Evolutionary conservation across 495 filamentous ascomycete genomes (phyloP).

Genomic region (Talaromyces stipitatus): DNA sequence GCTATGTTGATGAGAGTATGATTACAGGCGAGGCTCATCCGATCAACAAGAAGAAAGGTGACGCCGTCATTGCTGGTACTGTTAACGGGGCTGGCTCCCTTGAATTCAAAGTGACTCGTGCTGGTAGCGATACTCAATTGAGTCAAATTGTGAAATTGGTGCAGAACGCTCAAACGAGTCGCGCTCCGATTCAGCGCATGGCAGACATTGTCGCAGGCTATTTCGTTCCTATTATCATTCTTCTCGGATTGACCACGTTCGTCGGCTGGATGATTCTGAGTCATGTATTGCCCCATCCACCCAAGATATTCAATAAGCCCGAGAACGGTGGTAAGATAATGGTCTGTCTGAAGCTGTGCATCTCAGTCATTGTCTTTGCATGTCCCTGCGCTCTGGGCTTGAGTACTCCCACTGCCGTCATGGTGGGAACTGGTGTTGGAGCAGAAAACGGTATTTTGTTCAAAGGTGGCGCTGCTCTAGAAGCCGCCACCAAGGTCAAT

Average conservation of each 20-base stretch:
- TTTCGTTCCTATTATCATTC: slow-evolving; percentile 85
- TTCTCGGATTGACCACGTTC: slow-evolving; percentile 80
- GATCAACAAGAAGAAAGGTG: slow-evolving; percentile 77
- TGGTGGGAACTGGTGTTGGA: slow-evolving; percentile 96
- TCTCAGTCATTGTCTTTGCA: slow-evolving; percentile 97
- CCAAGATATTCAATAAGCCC: slow-evolving; percentile 78
- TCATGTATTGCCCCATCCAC: slow-evolving; percentile 73
- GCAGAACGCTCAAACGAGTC: slow-evolving; percentile 89
- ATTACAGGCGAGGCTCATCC: slow-evolving; percentile 95
- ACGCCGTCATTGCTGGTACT: slow-evolving; percentile 82
- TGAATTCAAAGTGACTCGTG: slow-evolving; percentile 89
- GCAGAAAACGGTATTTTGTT: slow-evolving; percentile 96
- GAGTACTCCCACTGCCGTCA: slow-evolving; percentile 91
- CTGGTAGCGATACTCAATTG: slow-evolving; percentile 90
- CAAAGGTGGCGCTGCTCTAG: slow-evolving; percentile 89
- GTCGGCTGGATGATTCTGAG: slow-evolving; percentile 91
- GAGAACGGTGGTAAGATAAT: slow-evolving; percentile 82
- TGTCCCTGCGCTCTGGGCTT: slow-evolving; percentile 94
- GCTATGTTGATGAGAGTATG: slow-evolving; percentile 96
- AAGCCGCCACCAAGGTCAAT: slow-evolving; percentile 85
- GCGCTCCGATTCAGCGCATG: slow-evolving; percentile 91
- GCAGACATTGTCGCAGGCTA: slow-evolving; percentile 88
- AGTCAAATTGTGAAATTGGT: slow-evolving; percentile 97
- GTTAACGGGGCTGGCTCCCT: slow-evolving; percentile 89
- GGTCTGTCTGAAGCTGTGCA: slow-evolving; percentile 96